Conservation (phyloP, 257 asterid genomes). For the Catharanthus roseus region DNA sequence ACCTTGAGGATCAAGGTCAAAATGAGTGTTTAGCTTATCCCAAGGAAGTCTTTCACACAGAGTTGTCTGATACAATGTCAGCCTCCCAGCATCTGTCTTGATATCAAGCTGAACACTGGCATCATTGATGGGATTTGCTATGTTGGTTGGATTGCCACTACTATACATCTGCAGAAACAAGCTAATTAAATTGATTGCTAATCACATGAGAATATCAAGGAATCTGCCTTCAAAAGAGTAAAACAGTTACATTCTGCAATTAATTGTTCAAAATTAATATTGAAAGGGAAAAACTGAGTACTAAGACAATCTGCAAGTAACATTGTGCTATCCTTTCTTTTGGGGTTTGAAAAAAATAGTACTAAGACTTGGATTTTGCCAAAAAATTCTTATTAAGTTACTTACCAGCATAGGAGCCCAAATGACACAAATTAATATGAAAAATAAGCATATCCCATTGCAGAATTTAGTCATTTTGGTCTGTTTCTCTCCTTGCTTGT, state of each 20-base stretch:
- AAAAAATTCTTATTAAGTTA: slow-evolving; percentile 11
- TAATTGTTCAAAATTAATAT: neutral
- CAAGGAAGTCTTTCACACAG: slow-evolving; percentile 76
- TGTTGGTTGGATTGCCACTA: slow-evolving; percentile 97
- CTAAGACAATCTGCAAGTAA: neutral
- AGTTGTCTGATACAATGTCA: slow-evolving; percentile 81
- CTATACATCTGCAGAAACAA: slow-evolving; percentile 79
- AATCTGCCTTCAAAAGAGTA: neutral
- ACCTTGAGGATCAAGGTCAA: slow-evolving; percentile 60
- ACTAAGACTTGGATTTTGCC: neutral
- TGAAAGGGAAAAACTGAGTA: neutral
- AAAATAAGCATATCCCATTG: slow-evolving; percentile 88
- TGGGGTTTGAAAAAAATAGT: neutral
- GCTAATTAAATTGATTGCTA: slow-evolving; percentile 7
- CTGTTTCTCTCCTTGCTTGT: slow-evolving; percentile 90
- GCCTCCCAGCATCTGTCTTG: slow-evolving; percentile 72
- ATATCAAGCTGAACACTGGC: slow-evolving; percentile 86
- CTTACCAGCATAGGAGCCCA: slow-evolving; percentile 99
- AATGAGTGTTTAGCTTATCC: slow-evolving; percentile 37
- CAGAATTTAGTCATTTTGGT: slow-evolving; percentile 89
- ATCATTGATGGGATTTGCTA: slow-evolving; percentile 91
- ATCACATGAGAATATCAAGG: neutral
- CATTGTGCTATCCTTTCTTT: too few relatives aligned
- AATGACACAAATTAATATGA: slow-evolving; percentile 76
- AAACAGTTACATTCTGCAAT: neutral